Base-by-base conservation (phyloP, 2,329 filamentous ascomycete species). In the Beauveria bassiana region DNA sequence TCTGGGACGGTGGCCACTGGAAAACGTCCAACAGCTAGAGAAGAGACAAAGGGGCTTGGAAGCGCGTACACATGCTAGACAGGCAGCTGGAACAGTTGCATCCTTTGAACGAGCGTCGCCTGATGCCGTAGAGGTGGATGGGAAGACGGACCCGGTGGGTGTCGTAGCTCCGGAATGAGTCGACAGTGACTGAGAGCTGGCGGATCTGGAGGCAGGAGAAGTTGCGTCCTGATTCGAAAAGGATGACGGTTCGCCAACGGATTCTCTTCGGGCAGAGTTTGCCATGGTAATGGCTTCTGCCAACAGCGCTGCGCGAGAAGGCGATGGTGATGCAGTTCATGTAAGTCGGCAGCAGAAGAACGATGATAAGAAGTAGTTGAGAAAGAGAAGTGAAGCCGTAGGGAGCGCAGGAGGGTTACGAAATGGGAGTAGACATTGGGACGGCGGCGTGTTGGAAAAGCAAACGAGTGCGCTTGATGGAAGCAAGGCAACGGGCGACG, bases 51-150 rank as follows among this genome's bases (percentile, higher is more conserved):
- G 38, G 40, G 62, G 59, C 56, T 57, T 43, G 28, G 34, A 56
- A n/a, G 38, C 38, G 74, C 81, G 74, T 75, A 84, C 81, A 71
- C 81, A 84, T 61, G 78, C 78, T 51, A 84, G 73, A 68, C 82
- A 85, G 26, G 82, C 82, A 34, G 82, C 80, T 53, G 81, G 76
- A 61, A 80, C 72, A 34, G 75, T 71, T 63, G 72, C 67, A 56
- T 74, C 68, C 57, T 65, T 65, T 68, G 68, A 47, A 47, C 61
- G 62, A 52, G 64, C 26, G 45, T 66, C 65, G 31, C 59, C 62
- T 52, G 62, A 62, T 31, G 63, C 50, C 34, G 67, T 68, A 22
- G 67, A 69, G 53, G 67, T 65, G 14, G 69, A 73, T 10, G 65
- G 63, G 14, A 61, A 24, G 34, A 59, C 61, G 49, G 65, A 40